These are phyloP conservation scores for Trypanosoma lewisi DNA, from an alignment of 208 protist species.

Conservation along the genomic window DNA sequence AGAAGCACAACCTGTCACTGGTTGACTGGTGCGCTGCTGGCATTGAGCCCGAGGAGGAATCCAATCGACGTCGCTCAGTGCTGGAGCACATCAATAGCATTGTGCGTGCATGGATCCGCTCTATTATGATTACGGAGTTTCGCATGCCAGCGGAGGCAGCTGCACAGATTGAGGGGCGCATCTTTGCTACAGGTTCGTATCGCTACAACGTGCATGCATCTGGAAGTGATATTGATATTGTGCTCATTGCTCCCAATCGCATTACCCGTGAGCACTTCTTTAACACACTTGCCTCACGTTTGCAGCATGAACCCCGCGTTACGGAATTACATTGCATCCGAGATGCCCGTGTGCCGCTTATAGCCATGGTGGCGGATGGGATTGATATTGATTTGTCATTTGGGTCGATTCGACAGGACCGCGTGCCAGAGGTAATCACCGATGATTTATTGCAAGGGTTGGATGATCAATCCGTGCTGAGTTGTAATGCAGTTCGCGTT, in stretches of 20 bases:
- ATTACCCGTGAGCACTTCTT: slow-evolving; percentile 96
- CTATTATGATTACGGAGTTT: slow-evolving; percentile 88
- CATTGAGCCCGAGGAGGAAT: slow-evolving; percentile 89
- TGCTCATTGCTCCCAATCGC: slow-evolving; percentile 91
- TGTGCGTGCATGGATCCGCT: slow-evolving; percentile 83
- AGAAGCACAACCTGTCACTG: slow-evolving; percentile 66
- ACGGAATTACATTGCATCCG: slow-evolving; percentile 87
- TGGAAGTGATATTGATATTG: slow-evolving; percentile 97
- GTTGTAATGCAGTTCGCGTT: slow-evolving; percentile 96
- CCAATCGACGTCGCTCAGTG: slow-evolving; percentile 75
- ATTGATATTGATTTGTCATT: slow-evolving; percentile 97
- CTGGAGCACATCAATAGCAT: slow-evolving; percentile 83
- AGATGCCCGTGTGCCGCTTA: slow-evolving; percentile 96
- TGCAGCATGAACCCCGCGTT: slow-evolving; percentile 79
- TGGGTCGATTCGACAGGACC: slow-evolving; percentile 84
- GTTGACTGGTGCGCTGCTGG: slow-evolving; percentile 67
- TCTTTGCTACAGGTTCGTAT: slow-evolving; percentile 98
- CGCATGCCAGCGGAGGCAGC: slow-evolving; percentile 87
- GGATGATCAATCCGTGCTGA: slow-evolving; percentile 93
- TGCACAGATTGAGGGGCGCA: slow-evolving; percentile 85
- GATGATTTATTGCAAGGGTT: slow-evolving; percentile 89
- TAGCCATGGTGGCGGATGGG: slow-evolving; percentile 94
- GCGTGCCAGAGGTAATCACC: slow-evolving; percentile 94
- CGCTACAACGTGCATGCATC: slow-evolving; percentile 97
- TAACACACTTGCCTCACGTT: slow-evolving; percentile 72